Evolutionary conservation across 75 land plant species (phyloP), one percentile per base, ranked within the genome.

Genomic region (Pinus taeda): DNA sequence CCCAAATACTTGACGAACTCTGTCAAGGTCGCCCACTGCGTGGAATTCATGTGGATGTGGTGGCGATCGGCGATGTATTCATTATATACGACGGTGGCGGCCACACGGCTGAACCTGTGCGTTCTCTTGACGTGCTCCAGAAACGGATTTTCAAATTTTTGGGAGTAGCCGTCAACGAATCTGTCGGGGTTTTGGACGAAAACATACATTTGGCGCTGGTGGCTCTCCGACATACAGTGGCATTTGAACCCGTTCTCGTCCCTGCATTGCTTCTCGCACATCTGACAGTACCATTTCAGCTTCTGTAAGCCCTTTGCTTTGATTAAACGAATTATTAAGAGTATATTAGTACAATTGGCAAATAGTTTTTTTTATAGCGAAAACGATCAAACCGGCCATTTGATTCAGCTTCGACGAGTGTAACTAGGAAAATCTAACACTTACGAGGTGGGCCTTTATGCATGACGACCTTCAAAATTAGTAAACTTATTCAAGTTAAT

Each of bases 161-260:
- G 89, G 1, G 99, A 94, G 80, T 85, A 97, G 18, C 98, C 98
- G 29, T 85, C 89, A 24, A 97, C 79, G 77, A 97, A 82, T 8
- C 98, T 89, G 66, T 86, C 78, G 33, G 99, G 95, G 80, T 92
- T 94, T 60, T 92, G 84, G 57, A 98, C 99, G 71, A 97, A 95
- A 60, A 97, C 84, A 80, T 94, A 88, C 99, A 97, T 97, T 88
- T 97, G 99, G 59, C 99, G 98, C 83, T 97, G 99, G 85, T 97
- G 99, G 71, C 88, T 79, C 84, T 97, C 99, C 82, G 92, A 89
- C 91, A 97, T 86, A 60, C 99, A 97, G 73, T 97, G 99, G 80
- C 99, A 97, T 82, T 97, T 97, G 92, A 97, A 97, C 1, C 99
- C 99, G 57, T 97, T 97, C 87, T 97, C 99, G 72, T 97, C 99